Conservation (phyloP, 1,284 basidiomycete species). For the Meira nashicola region DNA sequence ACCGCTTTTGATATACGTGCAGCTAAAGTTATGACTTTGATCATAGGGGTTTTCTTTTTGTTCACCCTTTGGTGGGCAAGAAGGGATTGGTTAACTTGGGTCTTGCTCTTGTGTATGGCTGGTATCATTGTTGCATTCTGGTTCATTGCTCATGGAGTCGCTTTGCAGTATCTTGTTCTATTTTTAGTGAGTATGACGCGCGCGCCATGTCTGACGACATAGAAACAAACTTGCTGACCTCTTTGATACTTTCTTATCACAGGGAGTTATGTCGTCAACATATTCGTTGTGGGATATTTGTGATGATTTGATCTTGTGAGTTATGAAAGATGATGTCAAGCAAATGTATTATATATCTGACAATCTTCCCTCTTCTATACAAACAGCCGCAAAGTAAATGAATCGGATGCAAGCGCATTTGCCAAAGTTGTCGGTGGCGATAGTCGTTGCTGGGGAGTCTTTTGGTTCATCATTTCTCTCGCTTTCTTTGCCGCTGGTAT, state of each 20-base stretch:
- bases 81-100: constrained; percentile 63
- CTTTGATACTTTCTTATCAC: neutral
- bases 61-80: constrained; percentile 84
- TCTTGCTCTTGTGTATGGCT: constrained; percentile 39
- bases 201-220: neutral
- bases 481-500: constrained; percentile 73
- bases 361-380: constrained; percentile 44
- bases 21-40: constrained; percentile 64
- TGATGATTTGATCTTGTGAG: constrained; percentile 71
- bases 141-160: constrained; percentile 27
- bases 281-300: constrained; percentile 45
- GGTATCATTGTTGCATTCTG: constrained; percentile 42
- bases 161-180: constrained; percentile 64
- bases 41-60: constrained; percentile 80
- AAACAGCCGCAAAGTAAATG: constrained; percentile 71
- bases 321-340: constrained; percentile 1
- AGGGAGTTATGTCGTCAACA: constrained; percentile 47
- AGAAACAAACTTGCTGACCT: too few relatives aligned
- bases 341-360: neutral
- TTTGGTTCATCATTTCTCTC: constrained; percentile 80
- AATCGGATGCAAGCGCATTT: constrained; percentile 84
- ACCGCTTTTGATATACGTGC: constrained; percentile 89
- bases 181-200: constrained; percentile 80
- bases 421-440: constrained; percentile 72
- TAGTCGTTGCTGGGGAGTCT: constrained; percentile 59